Percentiles rank a stretch among this genome's conserved stretches.
Conservation (phyloP, 2,329 filamentous ascomycete species). For the Pseudogymnoascus sp. region DNA sequence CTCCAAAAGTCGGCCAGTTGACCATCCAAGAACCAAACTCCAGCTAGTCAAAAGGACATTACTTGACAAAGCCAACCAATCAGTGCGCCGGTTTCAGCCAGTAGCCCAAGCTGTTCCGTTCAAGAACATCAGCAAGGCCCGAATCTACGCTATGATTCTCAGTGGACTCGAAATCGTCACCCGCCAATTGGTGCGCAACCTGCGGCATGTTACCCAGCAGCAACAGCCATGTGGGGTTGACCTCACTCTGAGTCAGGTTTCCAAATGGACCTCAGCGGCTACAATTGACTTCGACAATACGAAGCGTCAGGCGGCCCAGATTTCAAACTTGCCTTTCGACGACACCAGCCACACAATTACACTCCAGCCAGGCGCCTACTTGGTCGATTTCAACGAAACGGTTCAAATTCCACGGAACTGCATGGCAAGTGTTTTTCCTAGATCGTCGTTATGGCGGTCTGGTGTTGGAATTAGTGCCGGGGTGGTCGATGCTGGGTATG, state of each 20-base stretch:
- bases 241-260: constrained; percentile 24
- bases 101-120: not conserved
- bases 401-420: constrained; percentile 32
- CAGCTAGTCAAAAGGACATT: not conserved
- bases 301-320: constrained; percentile 22
- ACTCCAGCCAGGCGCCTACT: constrained; percentile 29
- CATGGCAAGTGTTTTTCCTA: constrained; percentile 34
- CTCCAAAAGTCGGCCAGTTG: not conserved
- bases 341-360: constrained; percentile 12
- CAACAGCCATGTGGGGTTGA: constrained; percentile 30
- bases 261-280: constrained; percentile 25
- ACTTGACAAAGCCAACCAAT: not conserved
- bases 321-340: constrained; percentile 13
- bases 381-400: constrained; percentile 36
- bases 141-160: not conserved
- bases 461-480: constrained; percentile 33
- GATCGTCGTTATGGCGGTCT: constrained; percentile 35
- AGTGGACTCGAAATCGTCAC: constrained; percentile 16
- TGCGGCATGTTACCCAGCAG: constrained; percentile 19
- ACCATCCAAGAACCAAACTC: not conserved
- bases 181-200: constrained; percentile 20
- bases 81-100: not conserved
- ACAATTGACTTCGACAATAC: constrained; percentile 28
- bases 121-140: not conserved
- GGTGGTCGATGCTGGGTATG: constrained; percentile 37